phyloP scores from a whole-genome alignment of 495 filamentous ascomycete genomes.

The Hypoxylon intermedium region DNA sequence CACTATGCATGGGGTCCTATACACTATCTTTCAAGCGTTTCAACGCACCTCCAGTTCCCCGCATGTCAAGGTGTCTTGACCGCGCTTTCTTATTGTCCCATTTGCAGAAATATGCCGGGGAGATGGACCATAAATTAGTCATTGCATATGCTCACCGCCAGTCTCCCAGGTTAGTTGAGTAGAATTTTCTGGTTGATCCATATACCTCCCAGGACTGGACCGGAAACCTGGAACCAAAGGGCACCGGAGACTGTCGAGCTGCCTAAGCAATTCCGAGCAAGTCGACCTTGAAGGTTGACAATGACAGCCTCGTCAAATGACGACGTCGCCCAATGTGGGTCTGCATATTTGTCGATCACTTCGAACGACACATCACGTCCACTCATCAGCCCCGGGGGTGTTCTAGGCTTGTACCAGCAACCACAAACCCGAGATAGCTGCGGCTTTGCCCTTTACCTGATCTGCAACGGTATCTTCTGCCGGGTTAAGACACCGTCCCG shows the following conservation, averaged over 20 bases:
- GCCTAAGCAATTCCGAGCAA: slow-evolving; percentile 3
- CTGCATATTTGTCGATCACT: slow-evolving; percentile 39
- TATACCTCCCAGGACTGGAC: slow-evolving; percentile 9
- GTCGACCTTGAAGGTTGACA: slow-evolving; percentile 8
- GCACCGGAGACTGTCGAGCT: slow-evolving; percentile 10
- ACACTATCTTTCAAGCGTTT: slow-evolving; percentile 20
- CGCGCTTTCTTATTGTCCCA: slow-evolving; percentile 21
- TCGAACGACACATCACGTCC: slow-evolving; percentile 33
- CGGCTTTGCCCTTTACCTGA: slow-evolving; percentile 6
- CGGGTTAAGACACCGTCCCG: slow-evolving; percentile 28
- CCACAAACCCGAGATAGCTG: slow-evolving; percentile 9
- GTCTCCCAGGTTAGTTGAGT: slow-evolving; percentile 26
- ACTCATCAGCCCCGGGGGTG: slow-evolving; percentile 33
- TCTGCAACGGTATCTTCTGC: slow-evolving; percentile 24
- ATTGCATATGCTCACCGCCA: slow-evolving; percentile 37
- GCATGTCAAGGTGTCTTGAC: slow-evolving; percentile 34
- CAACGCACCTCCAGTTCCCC: slow-evolving; percentile 22
- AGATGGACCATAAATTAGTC: slow-evolving; percentile 23
- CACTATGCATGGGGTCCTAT: slow-evolving; percentile 21
- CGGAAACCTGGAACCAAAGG: slow-evolving; percentile 16
- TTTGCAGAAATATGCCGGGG: slow-evolving; percentile 30
- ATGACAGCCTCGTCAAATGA: slow-evolving; percentile 36
- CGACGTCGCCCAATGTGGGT: slow-evolving; percentile 34
- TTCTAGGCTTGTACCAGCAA: slow-evolving; percentile 31
- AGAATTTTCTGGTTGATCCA: slow-evolving; percentile 21